Evolutionary conservation across 306 rosid species (phyloP).

Genomic region (Prunus salicina): DNA sequence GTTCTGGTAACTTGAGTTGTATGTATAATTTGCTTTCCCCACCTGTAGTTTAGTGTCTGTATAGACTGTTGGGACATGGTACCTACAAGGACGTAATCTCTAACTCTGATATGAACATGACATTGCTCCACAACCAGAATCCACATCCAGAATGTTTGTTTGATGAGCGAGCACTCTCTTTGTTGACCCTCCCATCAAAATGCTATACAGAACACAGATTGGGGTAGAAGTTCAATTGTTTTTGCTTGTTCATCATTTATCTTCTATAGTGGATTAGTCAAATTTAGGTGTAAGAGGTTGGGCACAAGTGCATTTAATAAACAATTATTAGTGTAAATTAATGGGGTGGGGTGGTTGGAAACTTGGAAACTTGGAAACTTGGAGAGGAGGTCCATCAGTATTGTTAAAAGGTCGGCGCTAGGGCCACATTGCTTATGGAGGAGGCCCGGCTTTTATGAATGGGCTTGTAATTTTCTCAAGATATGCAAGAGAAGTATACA

Average conservation of each 20-base stretch:
- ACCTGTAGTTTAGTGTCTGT: background rate
- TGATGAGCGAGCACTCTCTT: background rate
- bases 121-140: background rate
- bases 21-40: background rate
- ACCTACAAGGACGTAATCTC: background rate
- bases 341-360: background rate
- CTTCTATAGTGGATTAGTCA: background rate
- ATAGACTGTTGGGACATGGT: background rate
- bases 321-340: background rate
- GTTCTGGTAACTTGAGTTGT: constrained; percentile 43
- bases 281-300: too few relatives aligned
- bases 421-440: background rate
- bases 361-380: constrained; percentile 2
- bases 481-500: background rate
- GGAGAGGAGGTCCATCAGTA: background rate
- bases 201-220: background rate
- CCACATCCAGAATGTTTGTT: too few relatives aligned
- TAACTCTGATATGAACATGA: background rate
- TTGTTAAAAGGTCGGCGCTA: too few relatives aligned
- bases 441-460: background rate
- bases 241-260: background rate
- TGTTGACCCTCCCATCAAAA: background rate
- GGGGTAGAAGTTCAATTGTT: background rate
- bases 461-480: background rate
- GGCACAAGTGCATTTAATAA: background rate